Percentiles rank a stretch among this genome's conserved stretches.
These are phyloP conservation scores for Candida lessepsii DNA, from an alignment of 805 yeast genomes.

Conservation along the genomic window DNA sequence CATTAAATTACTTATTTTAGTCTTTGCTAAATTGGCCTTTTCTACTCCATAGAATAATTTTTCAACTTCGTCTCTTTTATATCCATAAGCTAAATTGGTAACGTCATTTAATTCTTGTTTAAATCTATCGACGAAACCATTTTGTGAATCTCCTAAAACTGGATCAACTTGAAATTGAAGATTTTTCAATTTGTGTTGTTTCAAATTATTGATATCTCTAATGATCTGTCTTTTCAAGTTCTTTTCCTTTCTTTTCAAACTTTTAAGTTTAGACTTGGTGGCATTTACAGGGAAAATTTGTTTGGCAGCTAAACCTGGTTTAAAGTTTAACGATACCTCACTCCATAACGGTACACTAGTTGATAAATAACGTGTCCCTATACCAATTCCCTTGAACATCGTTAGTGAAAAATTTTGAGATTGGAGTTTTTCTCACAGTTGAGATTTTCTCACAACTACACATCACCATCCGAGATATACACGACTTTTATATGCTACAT, in stretches of 20 bases:
- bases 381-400: constrained; percentile 2
- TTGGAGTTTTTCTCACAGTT: neutral
- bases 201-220: constrained; percentile 40
- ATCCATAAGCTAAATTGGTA: constrained; percentile 58
- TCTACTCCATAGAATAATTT: constrained; percentile 77
- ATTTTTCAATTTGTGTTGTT: constrained; percentile 34
- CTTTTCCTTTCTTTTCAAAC: constrained; percentile 38
- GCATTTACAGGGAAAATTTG: constrained; percentile 35
- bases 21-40: constrained; percentile 49
- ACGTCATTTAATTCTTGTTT: constrained; percentile 60
- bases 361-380: constrained; percentile 1
- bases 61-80: constrained; percentile 64
- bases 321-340: constrained; percentile 1
- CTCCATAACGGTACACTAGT: neutral
- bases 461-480: neutral
- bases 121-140: constrained; percentile 68
- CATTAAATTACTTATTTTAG: constrained; percentile 28
- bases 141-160: constrained; percentile 68
- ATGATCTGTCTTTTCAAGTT: constrained; percentile 41
- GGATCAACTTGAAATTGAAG: constrained; percentile 62
- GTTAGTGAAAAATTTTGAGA: constrained; percentile 4
- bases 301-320: constrained; percentile 34
- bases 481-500: constrained; percentile 2
- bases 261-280: constrained; percentile 30
- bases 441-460: neutral